Percentiles rank a stretch among this genome's conserved stretches.
Evolutionary conservation across 106 monocot genomes (phyloP).

Genomic region (Dioscorea dumetorum): DNA sequence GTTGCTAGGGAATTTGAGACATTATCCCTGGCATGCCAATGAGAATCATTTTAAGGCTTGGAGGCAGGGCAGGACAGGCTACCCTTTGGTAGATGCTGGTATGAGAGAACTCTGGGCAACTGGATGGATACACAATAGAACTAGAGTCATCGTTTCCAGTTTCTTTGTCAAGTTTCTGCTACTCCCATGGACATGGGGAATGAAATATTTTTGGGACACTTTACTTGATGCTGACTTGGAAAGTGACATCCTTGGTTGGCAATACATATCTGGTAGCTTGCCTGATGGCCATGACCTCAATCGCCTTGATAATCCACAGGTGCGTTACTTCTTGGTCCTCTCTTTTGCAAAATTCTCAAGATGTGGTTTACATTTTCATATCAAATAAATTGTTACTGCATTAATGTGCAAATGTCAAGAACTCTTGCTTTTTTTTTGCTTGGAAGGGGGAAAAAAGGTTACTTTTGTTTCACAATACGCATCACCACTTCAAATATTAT

Average conservation of each 20-base stretch:
- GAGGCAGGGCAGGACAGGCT: slow-evolving; percentile 89
- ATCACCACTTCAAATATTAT: too few relatives aligned
- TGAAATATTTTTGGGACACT: slow-evolving; percentile 94
- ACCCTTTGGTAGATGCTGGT: slow-evolving; percentile 88
- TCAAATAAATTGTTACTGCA: too few relatives aligned
- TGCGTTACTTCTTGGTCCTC: slow-evolving; percentile 11
- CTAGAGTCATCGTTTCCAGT: slow-evolving; percentile 65
- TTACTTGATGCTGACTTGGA: slow-evolving; percentile 82
- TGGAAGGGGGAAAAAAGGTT: too few relatives aligned
- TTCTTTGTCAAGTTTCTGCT: slow-evolving; percentile 74
- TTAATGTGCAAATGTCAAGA: too few relatives aligned
- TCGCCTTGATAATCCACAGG: slow-evolving; percentile 80
- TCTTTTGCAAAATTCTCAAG: too few relatives aligned
- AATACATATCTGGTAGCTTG: slow-evolving; percentile 85
- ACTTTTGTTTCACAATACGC: too few relatives aligned
- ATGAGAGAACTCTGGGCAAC: slow-evolving; percentile 98
- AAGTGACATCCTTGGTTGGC: slow-evolving; percentile 88
- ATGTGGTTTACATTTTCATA: too few relatives aligned
- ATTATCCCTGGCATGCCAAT: slow-evolving; percentile 74
- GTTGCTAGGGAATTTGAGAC: slow-evolving; percentile 57
- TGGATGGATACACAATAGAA: slow-evolving; percentile 84
- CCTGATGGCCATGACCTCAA: slow-evolving; percentile 85
- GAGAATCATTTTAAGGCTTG: slow-evolving; percentile 61
- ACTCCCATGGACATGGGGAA: slow-evolving; percentile 88
- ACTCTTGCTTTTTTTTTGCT: too few relatives aligned